Base-by-base conservation (phyloP, 1,139 yeast species). In the Blastobotrys serpentis region DNA sequence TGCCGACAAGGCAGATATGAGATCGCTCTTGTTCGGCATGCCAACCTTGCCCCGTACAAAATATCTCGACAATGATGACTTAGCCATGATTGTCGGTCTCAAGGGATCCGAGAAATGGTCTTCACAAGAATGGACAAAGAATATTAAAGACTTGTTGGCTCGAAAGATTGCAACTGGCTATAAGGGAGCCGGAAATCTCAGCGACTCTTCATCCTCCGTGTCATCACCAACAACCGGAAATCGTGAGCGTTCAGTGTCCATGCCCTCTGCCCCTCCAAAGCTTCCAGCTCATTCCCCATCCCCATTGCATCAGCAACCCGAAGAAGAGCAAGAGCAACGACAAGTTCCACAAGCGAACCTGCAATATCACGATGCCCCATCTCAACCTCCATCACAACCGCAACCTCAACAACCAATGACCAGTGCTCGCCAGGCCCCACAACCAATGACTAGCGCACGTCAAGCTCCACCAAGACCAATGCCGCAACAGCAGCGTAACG, bases 21-120 rank as follows among this genome's bases (percentile, higher is more conserved):
- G 81, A 22, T 87, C 96, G 4, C 71, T 92, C 50, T 74, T 92
- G 51, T 92, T 89, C 70, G 98, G 95, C 2, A 77, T 92, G 63
- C 98, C 98, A 0, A 86, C 92, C 1, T 74, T 90, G 54, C 98
- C 98, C 0, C 79, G 79, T 55, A 86, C 88, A 14, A 95, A 90
- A 65, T 92, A 90, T 66, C 73, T 90, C 41, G 82, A 80, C 50
- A 73, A 79, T 3, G 74, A 76, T 21, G 90, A 84, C 54, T 59
- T 82, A 30, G 59, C 73, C 30, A 64, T 73, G 52, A 61, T 81
- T 22, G 67, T 63, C 1, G 66, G 76, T 0, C 65, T 72, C 29
- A 65, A 73, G 6, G 65, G 70, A 3, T 69, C 77, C 38, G 62
- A 64, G 22, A 54, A 64, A 25, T 90, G 97, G 97, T 74, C 81